Evolutionary conservation across 257 asterid genomes (phyloP), one percentile per base, ranked within the genome.

Genomic region (Plantago elongata): DNA sequence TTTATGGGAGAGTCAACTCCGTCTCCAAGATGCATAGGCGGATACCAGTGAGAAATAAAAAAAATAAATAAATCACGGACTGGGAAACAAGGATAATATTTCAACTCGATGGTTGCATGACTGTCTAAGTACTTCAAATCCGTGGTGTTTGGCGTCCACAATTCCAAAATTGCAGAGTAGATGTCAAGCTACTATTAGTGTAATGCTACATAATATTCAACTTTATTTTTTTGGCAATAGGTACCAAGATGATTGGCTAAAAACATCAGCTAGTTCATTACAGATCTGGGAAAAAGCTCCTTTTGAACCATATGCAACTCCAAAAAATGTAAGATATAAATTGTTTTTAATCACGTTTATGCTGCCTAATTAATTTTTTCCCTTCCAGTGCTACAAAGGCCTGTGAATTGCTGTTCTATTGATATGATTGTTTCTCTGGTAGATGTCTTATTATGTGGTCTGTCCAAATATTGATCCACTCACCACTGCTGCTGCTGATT

Each of bases 181-280:
- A n/a, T n/a, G n/a, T n/a, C n/a, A n/a, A n/a, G n/a, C n/a, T 66
- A 43, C n/a, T 12, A 34, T 10, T 43, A 62, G 52, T 54, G 38
- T 49, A 62, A 43, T 63, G 38, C 18, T 40, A 38, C 55, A 17
- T 49, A 68, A 51, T 70, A 61, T 59, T 44, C 69, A 64, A 42
- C 66, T 49, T 71, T 60, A 62, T 67, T 77, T 54, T 9, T 56
- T 51, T 71, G 27, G 59, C 68, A 47, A 72, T 63, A 93, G 97
- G 85, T 93, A 93, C 81, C 97, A 93, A 85, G 96, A 93, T 64
- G 99, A 93, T 77, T 93, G 99, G 97, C 99, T 93, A 45, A 93
- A 93, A 78, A 83, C 91, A 55, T 84, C 99, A 11, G 79, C 96
- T 48, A 81, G 82, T 77, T 87, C 94, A 71, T 79, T 93, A 48